These are phyloP conservation scores for Neurospora discreta DNA, from an alignment of 495 filamentous ascomycete genomes.

Conservation along the genomic window DNA sequence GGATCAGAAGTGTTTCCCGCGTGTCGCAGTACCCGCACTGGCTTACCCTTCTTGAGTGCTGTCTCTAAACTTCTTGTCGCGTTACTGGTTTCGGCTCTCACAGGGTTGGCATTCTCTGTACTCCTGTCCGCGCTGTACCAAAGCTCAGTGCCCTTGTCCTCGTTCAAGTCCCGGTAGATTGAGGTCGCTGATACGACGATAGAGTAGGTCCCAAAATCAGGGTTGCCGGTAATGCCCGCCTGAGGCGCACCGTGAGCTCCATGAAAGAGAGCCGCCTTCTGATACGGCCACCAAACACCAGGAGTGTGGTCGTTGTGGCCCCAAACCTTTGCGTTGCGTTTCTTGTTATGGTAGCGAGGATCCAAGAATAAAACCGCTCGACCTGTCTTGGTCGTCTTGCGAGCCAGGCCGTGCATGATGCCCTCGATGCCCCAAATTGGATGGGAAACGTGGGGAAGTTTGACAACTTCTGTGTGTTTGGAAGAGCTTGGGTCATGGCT, in stretches of 20 bases:
- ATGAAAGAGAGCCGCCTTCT: constrained; percentile 34
- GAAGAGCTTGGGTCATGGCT: neutral
- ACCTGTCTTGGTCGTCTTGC: neutral
- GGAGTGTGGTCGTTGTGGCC: constrained; percentile 35
- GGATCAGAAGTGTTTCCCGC: constrained; percentile 12
- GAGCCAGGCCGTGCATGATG: constrained; percentile 32
- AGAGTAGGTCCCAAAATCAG: constrained; percentile 29
- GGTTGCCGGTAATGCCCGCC: constrained; percentile 35
- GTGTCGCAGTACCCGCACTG: constrained; percentile 39
- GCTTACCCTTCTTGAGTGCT: constrained; percentile 12
- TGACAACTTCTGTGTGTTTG: neutral
- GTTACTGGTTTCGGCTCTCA: constrained; percentile 10
- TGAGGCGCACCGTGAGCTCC: constrained; percentile 38
- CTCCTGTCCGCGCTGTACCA: constrained; percentile 37
- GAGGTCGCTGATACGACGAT: constrained; percentile 31
- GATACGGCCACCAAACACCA: constrained; percentile 42
- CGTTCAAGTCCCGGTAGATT: constrained; percentile 32
- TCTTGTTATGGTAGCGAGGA: constrained; percentile 4
- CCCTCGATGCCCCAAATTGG: constrained; percentile 19
- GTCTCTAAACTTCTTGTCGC: constrained; percentile 27
- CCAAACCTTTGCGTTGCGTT: constrained; percentile 21
- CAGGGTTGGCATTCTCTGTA: constrained; percentile 14
- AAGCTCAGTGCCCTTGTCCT: constrained; percentile 31
- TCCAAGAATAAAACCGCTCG: constrained; percentile 17
- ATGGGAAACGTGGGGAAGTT: constrained; percentile 14